A percentile compares a stretch with the other conserved stretches of the same genome.
Evolutionary conservation across 2,329 filamentous ascomycete genomes (phyloP).

Genomic region (Stagonosporopsis vannaccii): DNA sequence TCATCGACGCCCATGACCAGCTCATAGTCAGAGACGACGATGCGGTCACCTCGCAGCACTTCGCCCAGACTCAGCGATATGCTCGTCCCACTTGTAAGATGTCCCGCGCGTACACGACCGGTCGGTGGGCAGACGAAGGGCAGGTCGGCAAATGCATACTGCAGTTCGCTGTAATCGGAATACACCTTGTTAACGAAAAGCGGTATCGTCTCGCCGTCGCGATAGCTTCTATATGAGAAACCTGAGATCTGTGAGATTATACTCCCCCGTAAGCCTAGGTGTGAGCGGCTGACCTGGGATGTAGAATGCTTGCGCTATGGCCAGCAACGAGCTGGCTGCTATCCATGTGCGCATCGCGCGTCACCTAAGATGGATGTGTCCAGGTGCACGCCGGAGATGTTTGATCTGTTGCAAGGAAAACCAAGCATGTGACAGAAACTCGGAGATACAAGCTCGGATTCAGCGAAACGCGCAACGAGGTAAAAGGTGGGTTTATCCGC

Average conservation of each 20-base stretch:
- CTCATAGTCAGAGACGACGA: conserved; percentile 84
- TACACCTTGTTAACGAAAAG: conserved; percentile 93
- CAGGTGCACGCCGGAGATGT: background rate
- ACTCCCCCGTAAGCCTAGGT: background rate
- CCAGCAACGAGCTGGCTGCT: conserved; percentile 27
- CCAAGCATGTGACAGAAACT: background rate
- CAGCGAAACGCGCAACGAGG: conserved; percentile 5
- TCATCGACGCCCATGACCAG: conserved; percentile 78
- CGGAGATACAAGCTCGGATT: background rate
- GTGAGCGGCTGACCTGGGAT: conserved; percentile 68
- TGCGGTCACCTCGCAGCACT: conserved; percentile 85
- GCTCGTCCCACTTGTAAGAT: conserved; percentile 76
- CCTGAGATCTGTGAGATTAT: conserved; percentile 56
- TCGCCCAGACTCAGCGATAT: conserved; percentile 86
- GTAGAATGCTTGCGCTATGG: conserved; percentile 74
- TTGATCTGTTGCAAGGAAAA: background rate
- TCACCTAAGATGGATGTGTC: background rate
- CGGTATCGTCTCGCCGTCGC: conserved; percentile 77
- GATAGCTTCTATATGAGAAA: conserved; percentile 83
- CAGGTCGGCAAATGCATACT: conserved; percentile 88
- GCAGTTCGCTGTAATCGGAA: conserved; percentile 87
- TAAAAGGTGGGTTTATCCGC: background rate
- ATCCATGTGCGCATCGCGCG: conserved; percentile 30
- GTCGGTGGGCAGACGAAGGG: conserved; percentile 86
- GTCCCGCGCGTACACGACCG: conserved; percentile 69